phyloP scores from a whole-genome alignment of 495 filamentous ascomycete species.

The Daldinia decipiens region DNA sequence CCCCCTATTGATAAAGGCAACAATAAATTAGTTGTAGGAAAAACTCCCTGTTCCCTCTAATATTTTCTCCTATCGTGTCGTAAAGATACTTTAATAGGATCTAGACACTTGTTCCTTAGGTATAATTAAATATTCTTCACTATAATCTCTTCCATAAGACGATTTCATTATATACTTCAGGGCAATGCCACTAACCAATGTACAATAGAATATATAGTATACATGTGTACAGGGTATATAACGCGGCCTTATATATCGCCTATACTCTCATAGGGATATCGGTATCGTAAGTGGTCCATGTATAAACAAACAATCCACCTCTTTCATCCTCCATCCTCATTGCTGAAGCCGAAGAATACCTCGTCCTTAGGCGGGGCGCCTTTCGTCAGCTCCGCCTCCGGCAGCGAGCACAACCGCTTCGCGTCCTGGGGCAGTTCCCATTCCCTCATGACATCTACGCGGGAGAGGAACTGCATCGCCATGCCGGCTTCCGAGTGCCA shows the following conservation, averaged over 20 bases:
- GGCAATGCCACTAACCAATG: neutral
- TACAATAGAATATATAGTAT: neutral
- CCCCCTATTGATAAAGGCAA: no score
- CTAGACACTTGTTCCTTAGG: no score
- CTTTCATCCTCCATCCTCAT: neutral
- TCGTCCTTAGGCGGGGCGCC: constrained; percentile 60
- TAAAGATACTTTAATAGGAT: no score
- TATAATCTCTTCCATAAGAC: neutral
- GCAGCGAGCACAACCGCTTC: constrained; percentile 51
- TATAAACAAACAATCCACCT: neutral
- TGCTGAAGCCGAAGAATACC: constrained; percentile 45
- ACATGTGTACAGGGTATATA: constrained; percentile 1
- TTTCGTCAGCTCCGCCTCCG: constrained; percentile 53
- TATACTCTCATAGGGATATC: neutral
- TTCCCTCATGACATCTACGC: constrained; percentile 53
- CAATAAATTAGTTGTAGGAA: no score
- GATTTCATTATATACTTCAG: neutral
- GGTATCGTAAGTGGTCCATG: neutral
- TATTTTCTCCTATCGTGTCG: no score
- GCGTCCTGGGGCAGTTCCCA: constrained; percentile 59
- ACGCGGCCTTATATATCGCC: no score
- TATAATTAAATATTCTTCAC: neutral
- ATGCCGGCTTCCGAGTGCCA: constrained; percentile 71
- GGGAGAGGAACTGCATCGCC: constrained; percentile 67
- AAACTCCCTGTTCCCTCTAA: no score